Evolutionary conservation across 2,329 filamentous ascomycete genomes (phyloP), one percentile per base, ranked within the genome.

Genomic region (Beauveria varroae): DNA sequence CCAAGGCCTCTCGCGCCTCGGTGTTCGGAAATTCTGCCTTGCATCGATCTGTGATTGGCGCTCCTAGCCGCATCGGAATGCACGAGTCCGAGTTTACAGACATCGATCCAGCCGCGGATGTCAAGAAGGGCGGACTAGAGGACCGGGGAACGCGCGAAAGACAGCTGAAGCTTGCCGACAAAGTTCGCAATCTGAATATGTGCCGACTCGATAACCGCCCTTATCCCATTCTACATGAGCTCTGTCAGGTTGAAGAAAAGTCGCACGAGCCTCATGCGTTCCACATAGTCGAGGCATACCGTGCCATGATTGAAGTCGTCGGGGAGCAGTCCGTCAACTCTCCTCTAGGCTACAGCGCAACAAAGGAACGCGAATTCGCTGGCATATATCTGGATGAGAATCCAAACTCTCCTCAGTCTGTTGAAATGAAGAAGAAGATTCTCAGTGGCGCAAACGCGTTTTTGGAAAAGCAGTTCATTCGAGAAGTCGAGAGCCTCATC

Each of bases 31-130:
- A 79, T 62, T 91, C 91, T 14, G 85, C 81, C 57, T 79, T 96
- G 68, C 87, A 89, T 62, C 90, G 88, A 67, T 96, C 93, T 10
- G 89, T 97, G 59, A 95, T 98, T 71, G 93, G 93, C 52, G 86
- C 87, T 28, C 86, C 91, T 14, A 88, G 84, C 67, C 82, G 83
- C 64, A 84, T 89, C 62, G 86, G 88, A 37, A 77, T 81, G 18
- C 85, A 91, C 64, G 76, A 83, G 58, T 71, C 82, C 37, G 81
- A 86, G 61, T 92, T 93, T 68, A 82, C 86, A 18, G 89, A 93
- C 66, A 79, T 89, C 10, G 82, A 86, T 60, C 81, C 85, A 51
- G 79, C 80, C 49, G 82, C 79, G 40, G 80, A 81, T 55, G 68
- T 73, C 20, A 71, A 80, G 40, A 76, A 80, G 49, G 78, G 80